These are phyloP conservation scores for Penicillium lividum DNA, from an alignment of 495 filamentous ascomycete species.

Conservation along the genomic window DNA sequence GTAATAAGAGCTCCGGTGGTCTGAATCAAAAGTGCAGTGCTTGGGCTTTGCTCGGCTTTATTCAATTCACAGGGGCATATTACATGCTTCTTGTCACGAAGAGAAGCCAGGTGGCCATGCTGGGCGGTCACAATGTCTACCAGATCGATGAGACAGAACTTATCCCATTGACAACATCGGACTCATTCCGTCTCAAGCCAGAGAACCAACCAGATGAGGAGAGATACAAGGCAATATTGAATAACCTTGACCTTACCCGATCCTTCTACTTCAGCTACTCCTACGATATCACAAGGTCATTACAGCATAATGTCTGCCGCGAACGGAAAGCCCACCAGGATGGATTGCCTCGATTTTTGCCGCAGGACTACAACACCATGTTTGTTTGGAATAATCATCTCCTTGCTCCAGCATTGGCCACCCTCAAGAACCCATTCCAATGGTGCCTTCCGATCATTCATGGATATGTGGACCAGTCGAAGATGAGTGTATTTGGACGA, in stretches of 20 bases:
- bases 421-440: conserved; percentile 79
- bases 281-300: conserved; percentile 89
- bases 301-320: conserved; percentile 88
- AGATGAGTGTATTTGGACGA: conserved; percentile 79
- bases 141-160: conserved; percentile 95
- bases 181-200: conserved; percentile 63
- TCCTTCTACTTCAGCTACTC: conserved; percentile 99
- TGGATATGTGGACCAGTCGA: conserved; percentile 91
- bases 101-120: conserved; percentile 90
- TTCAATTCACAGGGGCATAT: conserved; percentile 92
- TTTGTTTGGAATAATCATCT: conserved; percentile 97
- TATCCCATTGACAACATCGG: conserved; percentile 72
- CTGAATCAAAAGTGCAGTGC: conserved; percentile 86
- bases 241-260: conserved; percentile 82
- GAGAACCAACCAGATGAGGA: conserved; percentile 88
- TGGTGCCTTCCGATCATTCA: conserved; percentile 98
- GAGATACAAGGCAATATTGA: conserved; percentile 83
- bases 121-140: conserved; percentile 94
- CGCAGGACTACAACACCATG: conserved; percentile 84
- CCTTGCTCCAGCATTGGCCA: conserved; percentile 68
- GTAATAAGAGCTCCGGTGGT: conserved; percentile 89
- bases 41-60: conserved; percentile 93
- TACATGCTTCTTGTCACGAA: conserved; percentile 98
- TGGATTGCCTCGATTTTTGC: conserved; percentile 57
- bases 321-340: conserved; percentile 69